These are phyloP conservation scores for Pharnaceum exiguum DNA, from an alignment of 148 eudicot species.

Conservation along the genomic window DNA sequence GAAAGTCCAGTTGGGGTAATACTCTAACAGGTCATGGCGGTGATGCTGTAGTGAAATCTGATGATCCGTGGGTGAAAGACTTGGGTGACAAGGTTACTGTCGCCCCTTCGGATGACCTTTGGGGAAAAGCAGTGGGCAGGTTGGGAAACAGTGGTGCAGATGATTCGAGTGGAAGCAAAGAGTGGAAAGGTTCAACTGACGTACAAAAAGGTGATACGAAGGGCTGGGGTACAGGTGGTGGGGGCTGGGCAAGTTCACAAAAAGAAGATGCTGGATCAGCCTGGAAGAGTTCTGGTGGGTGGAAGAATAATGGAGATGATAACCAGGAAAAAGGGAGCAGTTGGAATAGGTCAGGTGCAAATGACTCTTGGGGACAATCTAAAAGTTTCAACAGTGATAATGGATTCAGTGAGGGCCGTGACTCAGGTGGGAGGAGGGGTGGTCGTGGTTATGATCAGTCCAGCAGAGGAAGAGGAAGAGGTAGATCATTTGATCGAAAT, in stretches of 20 bases:
- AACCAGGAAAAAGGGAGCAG: conserved; percentile 6
- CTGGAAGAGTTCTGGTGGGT: conserved; percentile 10
- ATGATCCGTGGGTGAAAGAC: conserved; percentile 6
- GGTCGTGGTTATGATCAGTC: conserved; percentile 17
- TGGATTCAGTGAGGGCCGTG: conserved; percentile 28
- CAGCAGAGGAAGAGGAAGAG: conserved; percentile 31
- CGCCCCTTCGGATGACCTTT: conserved; percentile 18
- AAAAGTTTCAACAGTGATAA: conserved; percentile 11
- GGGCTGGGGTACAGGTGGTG: conserved; percentile 14
- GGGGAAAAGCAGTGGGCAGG: conserved; percentile 30
- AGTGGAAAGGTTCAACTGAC: conserved; percentile 15
- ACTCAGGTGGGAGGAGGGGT: conserved; percentile 39
- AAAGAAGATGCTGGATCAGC: neutral
- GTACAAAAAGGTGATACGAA: conserved; percentile 1
- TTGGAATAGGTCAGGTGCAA: conserved; percentile 20
- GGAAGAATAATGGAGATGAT: conserved; percentile 8
- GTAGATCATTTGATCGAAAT: conserved; percentile 32
- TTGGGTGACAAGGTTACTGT: neutral
- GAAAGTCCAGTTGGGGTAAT: conserved; percentile 10
- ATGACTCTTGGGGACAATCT: conserved; percentile 22
- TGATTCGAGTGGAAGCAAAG: conserved; percentile 16
- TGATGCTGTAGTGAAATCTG: neutral
- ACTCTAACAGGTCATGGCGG: conserved; percentile 1
- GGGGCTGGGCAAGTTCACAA: conserved; percentile 8
- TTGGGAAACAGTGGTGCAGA: conserved; percentile 13